Evolutionary conservation across 2,329 filamentous ascomycete species (phyloP).

Genomic region (Diaporthe citrichinensis): DNA sequence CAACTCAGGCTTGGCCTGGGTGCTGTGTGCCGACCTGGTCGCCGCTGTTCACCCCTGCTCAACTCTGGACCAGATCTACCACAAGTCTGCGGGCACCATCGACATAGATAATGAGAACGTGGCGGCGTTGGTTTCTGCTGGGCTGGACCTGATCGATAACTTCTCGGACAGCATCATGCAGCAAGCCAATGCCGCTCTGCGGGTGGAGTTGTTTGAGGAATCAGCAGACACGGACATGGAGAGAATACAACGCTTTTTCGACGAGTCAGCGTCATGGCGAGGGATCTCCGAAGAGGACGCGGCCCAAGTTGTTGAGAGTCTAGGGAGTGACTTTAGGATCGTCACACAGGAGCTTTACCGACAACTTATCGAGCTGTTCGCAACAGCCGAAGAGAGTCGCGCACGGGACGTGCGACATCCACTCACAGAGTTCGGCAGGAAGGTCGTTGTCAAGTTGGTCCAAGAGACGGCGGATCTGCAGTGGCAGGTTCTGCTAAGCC

Average conservation of each 20-base stretch:
- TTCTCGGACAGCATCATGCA: slow-evolving; percentile 79
- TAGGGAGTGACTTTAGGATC: slow-evolving; percentile 76
- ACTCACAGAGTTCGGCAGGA: slow-evolving; percentile 82
- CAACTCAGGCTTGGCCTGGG: slow-evolving; percentile 81
- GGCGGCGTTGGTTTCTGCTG: slow-evolving; percentile 77
- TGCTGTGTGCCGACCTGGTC: slow-evolving; percentile 85
- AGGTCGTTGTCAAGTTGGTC: slow-evolving; percentile 80
- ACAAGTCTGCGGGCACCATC: slow-evolving; percentile 58
- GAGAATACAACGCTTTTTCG: slow-evolving; percentile 83
- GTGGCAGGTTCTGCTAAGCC: slow-evolving; percentile 82
- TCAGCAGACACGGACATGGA: slow-evolving; percentile 78
- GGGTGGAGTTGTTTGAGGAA: slow-evolving; percentile 81
- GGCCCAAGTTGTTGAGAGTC: slow-evolving; percentile 74
- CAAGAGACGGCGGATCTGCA: slow-evolving; percentile 84
- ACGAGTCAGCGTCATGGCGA: slow-evolving; percentile 82
- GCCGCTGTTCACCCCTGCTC: slow-evolving; percentile 86
- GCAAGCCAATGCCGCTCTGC: slow-evolving; percentile 76
- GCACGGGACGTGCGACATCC: slow-evolving; percentile 63
- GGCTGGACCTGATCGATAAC: slow-evolving; percentile 76
- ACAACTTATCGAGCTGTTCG: slow-evolving; percentile 64
- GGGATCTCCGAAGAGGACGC: slow-evolving; percentile 88
- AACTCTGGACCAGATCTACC: slow-evolving; percentile 79
- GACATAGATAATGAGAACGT: slow-evolving; percentile 68
- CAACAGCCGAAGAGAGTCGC: slow-evolving; percentile 59
- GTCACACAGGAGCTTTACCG: slow-evolving; percentile 70